Base-by-base conservation (phyloP, 2,329 filamentous ascomycete genomes). In the Phaeosphaeria sp. region DNA sequence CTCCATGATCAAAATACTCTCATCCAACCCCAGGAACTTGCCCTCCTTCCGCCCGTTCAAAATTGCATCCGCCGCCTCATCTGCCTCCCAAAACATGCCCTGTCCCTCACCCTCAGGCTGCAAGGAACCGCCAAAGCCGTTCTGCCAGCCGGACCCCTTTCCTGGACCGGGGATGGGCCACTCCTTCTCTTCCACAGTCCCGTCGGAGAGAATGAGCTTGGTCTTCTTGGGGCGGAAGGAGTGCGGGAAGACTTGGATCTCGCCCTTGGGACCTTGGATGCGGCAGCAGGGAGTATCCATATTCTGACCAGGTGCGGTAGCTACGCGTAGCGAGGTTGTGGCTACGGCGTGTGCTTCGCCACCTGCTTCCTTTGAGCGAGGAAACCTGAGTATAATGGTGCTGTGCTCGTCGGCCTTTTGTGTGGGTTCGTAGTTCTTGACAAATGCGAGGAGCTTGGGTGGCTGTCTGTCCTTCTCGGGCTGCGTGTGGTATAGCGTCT, bases 1-100 rank as follows among this genome's bases (percentile, higher is more conserved):
- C 74, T 93, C 89, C 92, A 97, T 96, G 62, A 97, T 92, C 49
- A 88, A 84, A 53, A 96, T 82, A 71, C 90, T 94, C 83, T 97
- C 93, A 46, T 89, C 87, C 77, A 95, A 79, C 13, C 84, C 84
- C 48, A 77, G 67, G 53, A 65, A 76, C 54, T 85, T 83, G 73
- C 91, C 92, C 81, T 96, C 89, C 69, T 89, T 85, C 78, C 87
- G 87, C 21, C 92, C 91, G 73, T 95, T 92, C 44, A 89, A 83
- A 56, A 96, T 73, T 65, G 90, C 91, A 46, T 88, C 83, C 25
- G 89, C 91, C 63, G 87, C 89, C 80, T 92, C 91, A 74, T 93
- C 91, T 1, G 91, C 91, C 76, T 93, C 90, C 89, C 89, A 94
- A 79, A 92, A 95, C 91, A 96, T 95, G 49, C 92, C 92, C 63